phyloP scores from a whole-genome alignment of 768 basidiomycete genomes.

The Kwoniella dendrophila region DNA sequence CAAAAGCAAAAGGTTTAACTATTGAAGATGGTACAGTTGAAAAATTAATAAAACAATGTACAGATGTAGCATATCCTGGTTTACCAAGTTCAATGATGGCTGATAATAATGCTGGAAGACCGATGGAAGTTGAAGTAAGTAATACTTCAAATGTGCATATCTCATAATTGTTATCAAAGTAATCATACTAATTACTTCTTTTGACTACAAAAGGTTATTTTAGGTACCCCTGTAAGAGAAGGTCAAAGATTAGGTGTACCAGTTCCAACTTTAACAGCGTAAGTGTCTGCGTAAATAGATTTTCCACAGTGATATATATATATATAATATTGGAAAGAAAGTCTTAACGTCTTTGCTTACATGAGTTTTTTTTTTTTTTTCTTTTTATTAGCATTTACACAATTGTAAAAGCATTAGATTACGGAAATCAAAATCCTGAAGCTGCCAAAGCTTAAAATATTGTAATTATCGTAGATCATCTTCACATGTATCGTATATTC shows the following conservation, averaged over 20 bases:
- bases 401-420: slow-evolving; percentile 52
- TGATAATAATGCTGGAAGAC: slow-evolving; percentile 45
- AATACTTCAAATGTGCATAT: not conserved
- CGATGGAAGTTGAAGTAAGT: slow-evolving; percentile 54
- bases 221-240: slow-evolving; percentile 51
- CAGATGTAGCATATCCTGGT: slow-evolving; percentile 42
- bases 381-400: slow-evolving; percentile 42
- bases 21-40: slow-evolving; percentile 51
- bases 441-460: slow-evolving; percentile 36
- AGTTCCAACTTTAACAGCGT: slow-evolving; percentile 48
- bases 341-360: not conserved
- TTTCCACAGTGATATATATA: too few species aligned
- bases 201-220: slow-evolving; percentile 35
- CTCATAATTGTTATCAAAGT: not conserved
- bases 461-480: too few species aligned
- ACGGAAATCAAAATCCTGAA: slow-evolving; percentile 45
- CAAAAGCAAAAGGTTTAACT: slow-evolving; percentile 47
- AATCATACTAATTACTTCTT: not conserved
- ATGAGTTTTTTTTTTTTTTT: not conserved
- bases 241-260: slow-evolving; percentile 44
- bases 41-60: slow-evolving; percentile 50
- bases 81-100: slow-evolving; percentile 52
- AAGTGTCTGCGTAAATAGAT: slow-evolving; percentile 19
- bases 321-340: not conserved
- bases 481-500: too few species aligned